phyloP scores from a whole-genome alignment of 78 protist species.

The Neovahlkampfia damariscottae region DNA sequence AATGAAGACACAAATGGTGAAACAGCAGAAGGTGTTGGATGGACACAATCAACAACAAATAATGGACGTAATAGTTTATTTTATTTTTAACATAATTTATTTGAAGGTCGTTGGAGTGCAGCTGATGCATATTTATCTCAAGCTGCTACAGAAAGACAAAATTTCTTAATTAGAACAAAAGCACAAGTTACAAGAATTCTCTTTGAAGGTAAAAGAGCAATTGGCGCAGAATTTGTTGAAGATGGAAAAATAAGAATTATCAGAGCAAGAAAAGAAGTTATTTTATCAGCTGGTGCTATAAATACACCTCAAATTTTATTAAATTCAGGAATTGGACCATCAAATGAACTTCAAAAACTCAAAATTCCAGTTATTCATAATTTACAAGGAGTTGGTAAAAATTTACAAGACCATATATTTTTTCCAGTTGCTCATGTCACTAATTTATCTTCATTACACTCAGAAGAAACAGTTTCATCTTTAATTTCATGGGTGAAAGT shows the following conservation, averaged over 20 bases:
- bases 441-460: not conserved
- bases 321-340: conserved; percentile 20
- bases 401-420: conserved; percentile 30
- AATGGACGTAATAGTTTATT: not conserved
- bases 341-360: not conserved
- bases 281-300: conserved; percentile 21
- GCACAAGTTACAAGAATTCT: not conserved
- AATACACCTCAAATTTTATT: conserved; percentile 2
- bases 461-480: not conserved
- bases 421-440: not conserved
- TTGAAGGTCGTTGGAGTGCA: too few relatives aligned
- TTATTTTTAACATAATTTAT: too few relatives aligned
- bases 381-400: conserved; percentile 14
- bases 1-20: not conserved
- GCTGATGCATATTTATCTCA: not conserved
- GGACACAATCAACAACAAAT: not conserved
- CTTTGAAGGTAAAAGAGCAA: not conserved
- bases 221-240: not conserved
- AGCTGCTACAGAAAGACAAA: not conserved
- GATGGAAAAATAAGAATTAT: not conserved
- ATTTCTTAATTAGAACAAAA: not conserved
- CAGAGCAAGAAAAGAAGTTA: conserved; percentile 8
- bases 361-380: not conserved
- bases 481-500: not conserved
- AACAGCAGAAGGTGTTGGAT: not conserved